phyloP scores from a whole-genome alignment of 2,329 filamentous ascomycete species.

The Pyrenochaeta sp. region DNA sequence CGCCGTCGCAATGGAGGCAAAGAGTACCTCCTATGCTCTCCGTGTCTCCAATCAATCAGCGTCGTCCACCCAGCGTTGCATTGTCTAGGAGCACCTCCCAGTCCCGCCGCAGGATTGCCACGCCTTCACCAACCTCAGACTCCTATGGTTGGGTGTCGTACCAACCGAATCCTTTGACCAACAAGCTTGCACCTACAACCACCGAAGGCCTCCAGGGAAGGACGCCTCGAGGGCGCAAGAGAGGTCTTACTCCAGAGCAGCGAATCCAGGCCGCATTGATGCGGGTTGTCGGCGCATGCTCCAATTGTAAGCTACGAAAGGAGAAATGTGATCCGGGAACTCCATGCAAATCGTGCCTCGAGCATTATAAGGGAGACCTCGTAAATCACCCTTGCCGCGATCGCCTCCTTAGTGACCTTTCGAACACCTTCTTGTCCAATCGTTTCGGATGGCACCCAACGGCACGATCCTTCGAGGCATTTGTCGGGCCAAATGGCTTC shows the following conservation, averaged over 20 bases:
- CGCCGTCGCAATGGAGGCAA: constrained; percentile 19
- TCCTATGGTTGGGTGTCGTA: constrained; percentile 48
- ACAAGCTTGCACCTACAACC: constrained; percentile 41
- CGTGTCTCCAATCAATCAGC: constrained; percentile 33
- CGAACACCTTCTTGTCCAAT: constrained; percentile 40
- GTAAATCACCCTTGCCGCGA: constrained; percentile 49
- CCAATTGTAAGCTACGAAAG: constrained; percentile 47
- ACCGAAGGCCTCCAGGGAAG: constrained; percentile 35
- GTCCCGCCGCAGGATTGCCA: constrained; percentile 29
- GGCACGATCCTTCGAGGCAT: constrained; percentile 35
- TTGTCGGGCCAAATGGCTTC: constrained; percentile 27
- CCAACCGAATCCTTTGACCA: constrained; percentile 40
- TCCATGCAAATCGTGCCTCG: constrained; percentile 50
- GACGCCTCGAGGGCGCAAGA: constrained; percentile 43
- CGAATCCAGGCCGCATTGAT: constrained; percentile 47
- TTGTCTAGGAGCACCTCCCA: constrained; percentile 39
- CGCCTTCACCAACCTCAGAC: constrained; percentile 40
- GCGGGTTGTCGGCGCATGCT: constrained; percentile 46
- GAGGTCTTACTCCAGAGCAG: constrained; percentile 42
- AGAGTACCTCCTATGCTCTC: constrained; percentile 35
- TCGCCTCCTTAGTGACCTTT: constrained; percentile 37
- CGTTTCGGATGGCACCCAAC: constrained; percentile 49
- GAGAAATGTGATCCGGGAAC: constrained; percentile 51
- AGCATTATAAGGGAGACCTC: constrained; percentile 49
- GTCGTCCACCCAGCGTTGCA: constrained; percentile 27